Conservation (phyloP, 257 asterid genomes). For the Mentha longifolia region DNA sequence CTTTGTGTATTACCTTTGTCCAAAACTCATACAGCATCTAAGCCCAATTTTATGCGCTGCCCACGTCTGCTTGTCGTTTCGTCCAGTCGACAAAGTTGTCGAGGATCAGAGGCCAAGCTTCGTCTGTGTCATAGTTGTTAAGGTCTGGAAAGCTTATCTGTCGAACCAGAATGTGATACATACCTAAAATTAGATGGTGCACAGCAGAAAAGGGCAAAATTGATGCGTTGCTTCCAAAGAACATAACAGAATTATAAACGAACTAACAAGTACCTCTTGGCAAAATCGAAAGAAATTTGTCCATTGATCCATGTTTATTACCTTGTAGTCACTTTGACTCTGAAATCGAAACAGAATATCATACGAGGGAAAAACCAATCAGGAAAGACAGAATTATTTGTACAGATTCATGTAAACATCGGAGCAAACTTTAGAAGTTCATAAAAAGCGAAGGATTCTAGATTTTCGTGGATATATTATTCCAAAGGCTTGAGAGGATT, state of each 20-base stretch:
- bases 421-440: not conserved
- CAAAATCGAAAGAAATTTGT: slow-evolving; percentile 82
- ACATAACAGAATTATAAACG: not conserved
- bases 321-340: slow-evolving; percentile 81
- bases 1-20: slow-evolving; percentile 34
- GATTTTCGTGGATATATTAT: slow-evolving; percentile 13
- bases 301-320: slow-evolving; percentile 93
- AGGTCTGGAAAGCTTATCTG: slow-evolving; percentile 85
- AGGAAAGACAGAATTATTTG: not conserved
- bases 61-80: slow-evolving; percentile 38
- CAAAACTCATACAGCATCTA: slow-evolving; percentile 25
- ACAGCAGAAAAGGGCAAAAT: not conserved
- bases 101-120: slow-evolving; percentile 82
- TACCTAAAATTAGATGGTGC: not conserved
- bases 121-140: slow-evolving; percentile 62
- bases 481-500: slow-evolving; percentile 11
- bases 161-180: not conserved
- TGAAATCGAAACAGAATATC: slow-evolving; percentile 39
- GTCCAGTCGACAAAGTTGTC: slow-evolving; percentile 84
- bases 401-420: not conserved
- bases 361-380: slow-evolving; percentile 13
- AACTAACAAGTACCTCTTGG: slow-evolving; percentile 61
- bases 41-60: slow-evolving; percentile 15
- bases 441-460: slow-evolving; percentile 20
- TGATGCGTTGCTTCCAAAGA: not conserved